Conservation (phyloP, 2,329 filamentous ascomycete genomes). For the Teratosphaeria epicoccoides region DNA sequence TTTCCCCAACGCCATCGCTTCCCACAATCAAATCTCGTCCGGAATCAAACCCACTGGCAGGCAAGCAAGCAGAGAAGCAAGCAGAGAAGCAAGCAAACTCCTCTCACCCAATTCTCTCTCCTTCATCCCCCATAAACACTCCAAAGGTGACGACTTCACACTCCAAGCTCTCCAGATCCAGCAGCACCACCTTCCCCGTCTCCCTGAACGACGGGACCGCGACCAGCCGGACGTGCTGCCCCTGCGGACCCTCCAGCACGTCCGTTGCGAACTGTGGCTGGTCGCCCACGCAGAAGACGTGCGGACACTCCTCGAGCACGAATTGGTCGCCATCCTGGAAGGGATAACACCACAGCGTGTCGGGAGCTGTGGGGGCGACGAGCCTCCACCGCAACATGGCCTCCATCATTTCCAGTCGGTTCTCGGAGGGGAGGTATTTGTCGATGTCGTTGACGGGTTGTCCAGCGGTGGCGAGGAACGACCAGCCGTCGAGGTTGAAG, state of each 20-base stretch:
- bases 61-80: too few species aligned
- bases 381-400: slow-evolving; percentile 87
- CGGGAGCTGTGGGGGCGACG: slow-evolving; percentile 84
- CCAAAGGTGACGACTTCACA: slow-evolving; percentile 58
- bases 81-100: neutral
- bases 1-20: too few species aligned
- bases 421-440: slow-evolving; percentile 68
- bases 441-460: slow-evolving; percentile 92
- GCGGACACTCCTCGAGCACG: slow-evolving; percentile 72
- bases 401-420: slow-evolving; percentile 83
- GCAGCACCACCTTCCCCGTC: slow-evolving; percentile 67
- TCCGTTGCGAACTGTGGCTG: slow-evolving; percentile 53
- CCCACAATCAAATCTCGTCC: too few species aligned
- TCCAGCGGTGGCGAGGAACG: slow-evolving; percentile 73
- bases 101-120: neutral
- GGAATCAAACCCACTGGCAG: too few species aligned
- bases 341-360: slow-evolving; percentile 93
- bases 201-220: slow-evolving; percentile 71
- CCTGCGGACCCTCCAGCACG: slow-evolving; percentile 41
- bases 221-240: slow-evolving; percentile 66
- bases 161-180: slow-evolving; percentile 79
- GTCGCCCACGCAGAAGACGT: slow-evolving; percentile 68
- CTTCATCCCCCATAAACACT: slow-evolving; percentile 16
- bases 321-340: slow-evolving; percentile 93
- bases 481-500: slow-evolving; percentile 81